Conservation (phyloP, 1,284 basidiomycete genomes). For the Microstroma glucosiphilum region DNA sequence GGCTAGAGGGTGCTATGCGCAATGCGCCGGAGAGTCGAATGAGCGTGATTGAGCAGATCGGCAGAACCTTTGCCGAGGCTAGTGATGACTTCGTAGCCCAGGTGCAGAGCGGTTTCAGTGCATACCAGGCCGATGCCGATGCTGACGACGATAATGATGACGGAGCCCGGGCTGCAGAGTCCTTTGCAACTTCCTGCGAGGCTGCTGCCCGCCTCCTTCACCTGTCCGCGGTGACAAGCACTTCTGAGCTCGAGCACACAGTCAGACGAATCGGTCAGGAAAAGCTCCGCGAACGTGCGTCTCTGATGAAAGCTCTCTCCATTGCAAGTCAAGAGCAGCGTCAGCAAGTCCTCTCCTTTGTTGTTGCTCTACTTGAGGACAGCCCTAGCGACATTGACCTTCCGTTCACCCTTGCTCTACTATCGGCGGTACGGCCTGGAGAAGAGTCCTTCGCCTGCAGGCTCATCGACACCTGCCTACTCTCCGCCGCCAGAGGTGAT, state of each 20-base stretch:
- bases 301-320: background rate
- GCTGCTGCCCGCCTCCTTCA: too few relatives aligned
- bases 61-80: background rate
- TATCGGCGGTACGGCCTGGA: background rate
- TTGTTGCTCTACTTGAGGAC: background rate
- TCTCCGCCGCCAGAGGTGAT: background rate
- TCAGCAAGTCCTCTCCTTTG: background rate
- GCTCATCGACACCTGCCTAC: background rate
- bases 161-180: background rate
- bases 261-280: background rate
- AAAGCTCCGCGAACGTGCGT: background rate
- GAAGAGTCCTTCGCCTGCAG: background rate
- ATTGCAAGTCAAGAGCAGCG: background rate
- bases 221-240: too few relatives aligned
- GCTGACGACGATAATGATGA: background rate
- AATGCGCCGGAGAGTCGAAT: background rate
- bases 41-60: background rate
- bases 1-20: background rate
- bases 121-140: background rate
- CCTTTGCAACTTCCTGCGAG: background rate
- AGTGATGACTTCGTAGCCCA: background rate
- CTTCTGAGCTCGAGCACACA: background rate
- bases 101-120: background rate
- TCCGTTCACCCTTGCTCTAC: background rate
- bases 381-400: background rate